Base-by-base conservation (phyloP, 306 rosid genomes). In the Malus orientalis region DNA sequence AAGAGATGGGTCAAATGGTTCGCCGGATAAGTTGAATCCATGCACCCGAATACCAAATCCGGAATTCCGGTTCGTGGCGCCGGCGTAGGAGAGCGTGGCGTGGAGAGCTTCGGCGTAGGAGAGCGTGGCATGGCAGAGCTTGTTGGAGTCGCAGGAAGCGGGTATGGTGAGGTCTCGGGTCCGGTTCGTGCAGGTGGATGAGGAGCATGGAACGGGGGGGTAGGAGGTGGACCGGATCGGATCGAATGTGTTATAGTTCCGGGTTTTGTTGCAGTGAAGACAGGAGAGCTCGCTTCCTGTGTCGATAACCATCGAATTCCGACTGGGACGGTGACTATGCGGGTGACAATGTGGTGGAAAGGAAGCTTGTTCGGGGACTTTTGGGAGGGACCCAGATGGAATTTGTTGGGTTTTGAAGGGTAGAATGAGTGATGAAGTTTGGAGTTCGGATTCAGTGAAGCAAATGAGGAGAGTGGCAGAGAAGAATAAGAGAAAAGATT, bases 241-340 rank as follows among this genome's bases (percentile, higher is more conserved):
- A 36, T 36, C 40, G 8, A 36, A 36, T 36, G 40, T 36, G 8
- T 36, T 36, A 36, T 36, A 36, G 40, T 71, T 81, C 14, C 29
- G 67, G 33, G 85, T 73, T 38, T 14, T 85, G 78, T 81, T 91
- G 78, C 97, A 88, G 60, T 85, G 89, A 13, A 93, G 93, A 97
- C 97, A 93, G 14, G 98, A 88, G 68, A 93, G 93, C 65, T 89
- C 96, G 70, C 97, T 91, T 16, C 98, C 98, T 3, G 97, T 93
- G 81, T 93, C 98, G 29, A 93, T 82, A 67, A 91, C 92, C 93
- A 91, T 83, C n/a, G 98, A 79, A 20, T 88, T 59, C 98, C 96
- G 22, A 87, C 92, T 0, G 96, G 67, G 70, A 93, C 81, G 47
- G 95, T 79, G 67, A 93, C 93, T 0, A 90, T 89, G 81, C 89